A percentile compares a stretch with the other conserved stretches of the same genome.
Evolutionary conservation across 345 rosid genomes (phyloP).

Genomic region (Euphorbia peplus): DNA sequence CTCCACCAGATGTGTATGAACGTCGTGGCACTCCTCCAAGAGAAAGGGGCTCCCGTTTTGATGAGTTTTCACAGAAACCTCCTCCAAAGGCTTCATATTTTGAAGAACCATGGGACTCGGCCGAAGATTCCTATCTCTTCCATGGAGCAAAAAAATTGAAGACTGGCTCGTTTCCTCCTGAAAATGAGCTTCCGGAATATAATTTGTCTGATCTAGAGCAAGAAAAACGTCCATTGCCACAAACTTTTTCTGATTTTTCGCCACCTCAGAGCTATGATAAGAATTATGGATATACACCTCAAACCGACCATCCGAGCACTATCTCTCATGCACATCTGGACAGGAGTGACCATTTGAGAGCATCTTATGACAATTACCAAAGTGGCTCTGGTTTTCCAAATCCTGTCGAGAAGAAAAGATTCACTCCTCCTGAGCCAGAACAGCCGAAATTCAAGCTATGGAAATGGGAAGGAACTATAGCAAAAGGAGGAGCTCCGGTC

Average conservation of each 20-base stretch:
- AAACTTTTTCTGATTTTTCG: conserved; percentile 48
- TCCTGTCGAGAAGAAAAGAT: conserved; percentile 53
- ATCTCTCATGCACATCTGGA: conserved; percentile 40
- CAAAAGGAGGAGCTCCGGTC: conserved; percentile 89
- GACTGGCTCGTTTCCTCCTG: conserved; percentile 56
- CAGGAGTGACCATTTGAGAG: conserved; percentile 41
- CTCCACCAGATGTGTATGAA: conserved; percentile 42
- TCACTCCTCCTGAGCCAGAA: conserved; percentile 53
- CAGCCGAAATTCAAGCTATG: conserved; percentile 63
- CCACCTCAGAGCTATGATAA: conserved; percentile 47
- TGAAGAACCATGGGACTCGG: conserved; percentile 74
- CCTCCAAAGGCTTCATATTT: conserved; percentile 41
- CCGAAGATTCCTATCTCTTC: conserved; percentile 57
- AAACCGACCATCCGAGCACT: conserved; percentile 34
- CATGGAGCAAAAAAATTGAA: conserved; percentile 66
- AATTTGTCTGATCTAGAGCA: conserved; percentile 52
- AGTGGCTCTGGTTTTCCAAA: conserved; percentile 37
- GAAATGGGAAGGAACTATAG: conserved; percentile 99
- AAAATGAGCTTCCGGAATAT: conserved; percentile 66
- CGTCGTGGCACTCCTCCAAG: conserved; percentile 50
- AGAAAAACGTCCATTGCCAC: conserved; percentile 45
- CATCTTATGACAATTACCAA: conserved; percentile 48
- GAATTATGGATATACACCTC: conserved; percentile 50
- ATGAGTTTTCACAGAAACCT: conserved; percentile 42
- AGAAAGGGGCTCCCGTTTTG: conserved; percentile 42